Evolutionary conservation across 2,329 filamentous ascomycete species (phyloP), one percentile per base, ranked within the genome.

Genomic region (Sarocladium brachiariae): DNA sequence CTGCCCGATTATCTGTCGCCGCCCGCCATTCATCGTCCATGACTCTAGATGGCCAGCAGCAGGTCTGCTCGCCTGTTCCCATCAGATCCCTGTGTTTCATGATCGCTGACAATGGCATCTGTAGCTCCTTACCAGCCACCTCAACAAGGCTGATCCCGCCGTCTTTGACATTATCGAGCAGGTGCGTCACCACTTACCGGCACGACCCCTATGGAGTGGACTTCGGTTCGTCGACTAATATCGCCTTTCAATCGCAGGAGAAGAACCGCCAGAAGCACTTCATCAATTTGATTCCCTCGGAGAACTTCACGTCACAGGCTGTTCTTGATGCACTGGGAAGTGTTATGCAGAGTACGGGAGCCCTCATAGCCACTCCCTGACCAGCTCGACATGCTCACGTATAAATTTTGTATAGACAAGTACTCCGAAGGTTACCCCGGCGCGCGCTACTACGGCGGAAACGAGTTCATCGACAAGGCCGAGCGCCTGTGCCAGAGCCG

Each of bases 341-440:
- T 75, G 86, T 91, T 50, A 96, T 96, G 90, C 90, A 95, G 69
- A 96, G 88, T 91, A 73, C 58, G 80, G 53, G 27, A 39, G 35
- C 39, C 34, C n/a, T 3, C 25, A 33, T 33, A n/a, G 13, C 10
- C n/a, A 10, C 9, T 4, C 37, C 24, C 43, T 45, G 10, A 9
- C 7, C 10, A 43, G 31, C 24, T 31, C 11, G 10, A 30, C 6
- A 13, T 25, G 27, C 43, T 47, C 24, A 47, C 43, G 27, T 47
- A 18, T 21, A 4, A n/a, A 18, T 47, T 19, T 10, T 30, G 18
- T 54, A 55, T 62, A 87, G 88, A 97, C 72, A 97, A 99, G 70
- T 99, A 99, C 73, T 97, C 93, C 0, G 93, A 99, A 70, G 93
- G 93, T 49, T 99, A 99, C 63, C 93, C 92, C 27, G 93, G 93